A percentile compares a stretch with the other conserved stretches of the same genome.
Evolutionary conservation across 176 grass and related monocot species (phyloP).

Genomic region (Paspalum notatum): DNA sequence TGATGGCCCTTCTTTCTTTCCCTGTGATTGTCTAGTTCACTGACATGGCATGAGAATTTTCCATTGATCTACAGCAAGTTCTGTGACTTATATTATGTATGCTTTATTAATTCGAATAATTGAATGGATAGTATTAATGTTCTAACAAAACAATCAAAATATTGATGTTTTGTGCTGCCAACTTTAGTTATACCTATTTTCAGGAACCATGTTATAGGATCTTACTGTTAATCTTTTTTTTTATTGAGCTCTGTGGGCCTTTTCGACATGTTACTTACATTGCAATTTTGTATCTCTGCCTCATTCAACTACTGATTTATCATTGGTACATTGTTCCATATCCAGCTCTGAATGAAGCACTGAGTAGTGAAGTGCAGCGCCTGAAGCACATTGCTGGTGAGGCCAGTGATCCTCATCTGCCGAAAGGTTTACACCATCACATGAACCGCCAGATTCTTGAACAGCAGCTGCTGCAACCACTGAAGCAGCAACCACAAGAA

Average conservation of each 20-base stretch:
- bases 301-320: constrained; percentile 28
- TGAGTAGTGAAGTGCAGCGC: constrained; percentile 57
- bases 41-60: not conserved
- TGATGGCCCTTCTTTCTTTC: not conserved
- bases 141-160: constrained; percentile 17
- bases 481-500: constrained; percentile 48
- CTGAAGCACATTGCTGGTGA: constrained; percentile 59
- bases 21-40: not conserved
- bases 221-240: not conserved
- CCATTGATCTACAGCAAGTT: not conserved
- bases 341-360: constrained; percentile 81
- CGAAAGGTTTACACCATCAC: constrained; percentile 40
- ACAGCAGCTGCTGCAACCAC: constrained; percentile 57
- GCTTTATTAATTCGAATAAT: not conserved
- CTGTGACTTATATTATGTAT: not conserved
- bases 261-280: constrained; percentile 3
- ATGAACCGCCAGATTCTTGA: constrained; percentile 64
- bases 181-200: constrained; percentile 12
- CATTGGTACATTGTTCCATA: constrained; percentile 18
- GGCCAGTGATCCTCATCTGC: constrained; percentile 45
- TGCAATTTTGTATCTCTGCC: not conserved
- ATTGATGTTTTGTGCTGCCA: not conserved
- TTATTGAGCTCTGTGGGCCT: constrained; percentile 2
- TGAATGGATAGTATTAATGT: not conserved
- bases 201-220: not conserved